Percentiles rank a stretch among this genome's conserved stretches.
These are phyloP conservation scores for Ogataea ganodermae DNA, from an alignment of 805 yeast genomes.

Conservation along the genomic window DNA sequence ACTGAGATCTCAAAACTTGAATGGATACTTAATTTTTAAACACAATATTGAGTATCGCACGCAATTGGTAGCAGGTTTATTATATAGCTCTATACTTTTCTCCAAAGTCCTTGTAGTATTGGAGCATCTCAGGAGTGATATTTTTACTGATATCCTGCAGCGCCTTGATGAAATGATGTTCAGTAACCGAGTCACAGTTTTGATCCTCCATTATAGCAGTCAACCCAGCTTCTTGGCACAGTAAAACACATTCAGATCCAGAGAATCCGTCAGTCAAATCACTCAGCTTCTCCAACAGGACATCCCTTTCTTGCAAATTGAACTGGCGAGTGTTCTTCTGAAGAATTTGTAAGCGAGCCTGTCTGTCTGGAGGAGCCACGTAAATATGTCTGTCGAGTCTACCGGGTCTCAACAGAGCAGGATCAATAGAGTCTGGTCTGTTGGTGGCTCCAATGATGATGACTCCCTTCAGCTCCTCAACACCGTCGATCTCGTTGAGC, in stretches of 20 bases:
- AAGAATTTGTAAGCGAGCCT: slow-evolving; percentile 78
- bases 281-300: slow-evolving; percentile 52
- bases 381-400: slow-evolving; percentile 90
- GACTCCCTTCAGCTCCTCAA: slow-evolving; percentile 91
- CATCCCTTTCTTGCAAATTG: slow-evolving; percentile 48
- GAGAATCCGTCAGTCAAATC: slow-evolving; percentile 83
- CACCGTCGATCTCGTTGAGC: slow-evolving; percentile 95
- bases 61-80: background rate
- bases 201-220: slow-evolving; percentile 86
- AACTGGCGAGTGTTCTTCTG: slow-evolving; percentile 69
- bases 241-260: slow-evolving; percentile 91
- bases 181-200: slow-evolving; percentile 52
- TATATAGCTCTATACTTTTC: slow-evolving; percentile 30
- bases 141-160: slow-evolving; percentile 68
- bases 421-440: slow-evolving; percentile 89
- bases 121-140: slow-evolving; percentile 83
- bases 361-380: slow-evolving; percentile 86
- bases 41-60: slow-evolving; percentile 6
- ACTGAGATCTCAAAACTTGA: no score
- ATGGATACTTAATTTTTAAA: no score
- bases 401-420: slow-evolving; percentile 94
- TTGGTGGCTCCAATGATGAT: slow-evolving; percentile 96
- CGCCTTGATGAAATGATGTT: slow-evolving; percentile 65
- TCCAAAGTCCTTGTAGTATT: slow-evolving; percentile 65
- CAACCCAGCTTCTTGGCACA: slow-evolving; percentile 95